Conservation (phyloP, 176 grass and related monocot genomes). For the Avena sativa region DNA sequence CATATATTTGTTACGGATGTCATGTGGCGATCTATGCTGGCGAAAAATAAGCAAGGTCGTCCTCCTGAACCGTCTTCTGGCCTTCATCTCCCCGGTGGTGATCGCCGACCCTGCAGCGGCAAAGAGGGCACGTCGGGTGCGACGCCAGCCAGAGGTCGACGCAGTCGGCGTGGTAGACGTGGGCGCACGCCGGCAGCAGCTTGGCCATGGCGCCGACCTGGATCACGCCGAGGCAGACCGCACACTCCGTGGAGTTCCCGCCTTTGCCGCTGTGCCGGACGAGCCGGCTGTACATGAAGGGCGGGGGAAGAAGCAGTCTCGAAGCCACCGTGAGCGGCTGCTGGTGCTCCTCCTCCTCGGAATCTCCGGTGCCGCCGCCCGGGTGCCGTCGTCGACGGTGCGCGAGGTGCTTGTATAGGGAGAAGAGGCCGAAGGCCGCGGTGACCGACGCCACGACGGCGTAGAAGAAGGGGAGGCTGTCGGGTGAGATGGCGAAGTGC, state of each 20-base stretch:
- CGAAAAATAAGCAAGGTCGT: background rate
- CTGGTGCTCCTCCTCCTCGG: background rate
- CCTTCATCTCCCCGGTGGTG: background rate
- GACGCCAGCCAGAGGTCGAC: slow-evolving; percentile 48
- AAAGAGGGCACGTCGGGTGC: slow-evolving; percentile 50
- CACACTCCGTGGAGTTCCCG: slow-evolving; percentile 39
- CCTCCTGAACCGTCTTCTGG: background rate
- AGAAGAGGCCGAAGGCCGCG: slow-evolving; percentile 39
- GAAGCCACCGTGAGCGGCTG: background rate
- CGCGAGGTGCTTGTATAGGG: slow-evolving; percentile 38
- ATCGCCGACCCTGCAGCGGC: slow-evolving; percentile 36
- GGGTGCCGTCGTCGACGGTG: background rate
- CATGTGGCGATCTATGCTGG: background rate
- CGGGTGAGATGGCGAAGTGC: slow-evolving; percentile 39
- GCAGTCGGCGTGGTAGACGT: slow-evolving; percentile 56
- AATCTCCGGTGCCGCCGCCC: background rate
- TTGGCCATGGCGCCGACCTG: slow-evolving; percentile 54
- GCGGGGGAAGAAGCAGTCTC: background rate
- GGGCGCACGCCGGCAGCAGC: slow-evolving; percentile 53
- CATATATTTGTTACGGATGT: background rate
- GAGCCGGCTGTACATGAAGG: slow-evolving; percentile 52
- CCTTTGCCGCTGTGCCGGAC: slow-evolving; percentile 56
- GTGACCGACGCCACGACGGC: slow-evolving; percentile 10
- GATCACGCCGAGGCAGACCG: slow-evolving; percentile 49
- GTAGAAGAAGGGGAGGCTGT: slow-evolving; percentile 54